These are phyloP conservation scores for Saccharomyces uvarum DNA, from an alignment of 1,139 yeast species.

Conservation along the genomic window DNA sequence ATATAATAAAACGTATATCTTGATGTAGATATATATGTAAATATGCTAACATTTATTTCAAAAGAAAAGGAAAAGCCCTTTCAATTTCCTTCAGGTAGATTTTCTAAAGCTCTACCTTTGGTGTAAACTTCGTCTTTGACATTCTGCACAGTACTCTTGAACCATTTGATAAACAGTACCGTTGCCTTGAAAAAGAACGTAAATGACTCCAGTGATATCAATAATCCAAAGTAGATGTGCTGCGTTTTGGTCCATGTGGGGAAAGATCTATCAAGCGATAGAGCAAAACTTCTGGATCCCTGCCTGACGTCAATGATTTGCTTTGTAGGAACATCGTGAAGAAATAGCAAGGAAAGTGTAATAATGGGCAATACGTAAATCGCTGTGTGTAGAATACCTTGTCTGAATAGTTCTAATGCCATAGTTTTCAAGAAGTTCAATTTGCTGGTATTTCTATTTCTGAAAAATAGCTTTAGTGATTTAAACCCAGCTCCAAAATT, in stretches of 20 bases:
- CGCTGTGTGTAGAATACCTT: not conserved
- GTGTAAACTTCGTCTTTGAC: slow-evolving; percentile 57
- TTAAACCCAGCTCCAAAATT: not conserved
- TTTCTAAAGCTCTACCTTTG: slow-evolving; percentile 55
- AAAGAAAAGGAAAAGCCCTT: not conserved
- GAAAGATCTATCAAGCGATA: not conserved
- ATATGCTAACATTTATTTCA: not conserved
- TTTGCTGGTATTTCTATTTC: not conserved
- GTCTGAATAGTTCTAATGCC: not conserved
- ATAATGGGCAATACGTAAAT: not conserved
- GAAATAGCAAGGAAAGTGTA: not conserved
- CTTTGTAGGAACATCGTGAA: not conserved
- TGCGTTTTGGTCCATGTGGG: not conserved
- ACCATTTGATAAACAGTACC: slow-evolving; percentile 13
- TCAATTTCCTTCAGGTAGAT: slow-evolving; percentile 33
- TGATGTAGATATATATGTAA: not conserved
- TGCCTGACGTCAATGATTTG: not conserved
- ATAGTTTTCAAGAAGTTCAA: not conserved
- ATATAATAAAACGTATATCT: not conserved
- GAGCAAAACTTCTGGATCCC: not conserved
- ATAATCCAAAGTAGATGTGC: not conserved
- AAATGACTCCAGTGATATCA: not conserved
- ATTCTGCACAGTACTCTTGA: slow-evolving; percentile 29
- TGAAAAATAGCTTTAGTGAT: not conserved
- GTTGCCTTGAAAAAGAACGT: slow-evolving; percentile 1